phyloP scores from a whole-genome alignment of 2,329 filamentous ascomycete genomes.

The Xylaria sp. region DNA sequence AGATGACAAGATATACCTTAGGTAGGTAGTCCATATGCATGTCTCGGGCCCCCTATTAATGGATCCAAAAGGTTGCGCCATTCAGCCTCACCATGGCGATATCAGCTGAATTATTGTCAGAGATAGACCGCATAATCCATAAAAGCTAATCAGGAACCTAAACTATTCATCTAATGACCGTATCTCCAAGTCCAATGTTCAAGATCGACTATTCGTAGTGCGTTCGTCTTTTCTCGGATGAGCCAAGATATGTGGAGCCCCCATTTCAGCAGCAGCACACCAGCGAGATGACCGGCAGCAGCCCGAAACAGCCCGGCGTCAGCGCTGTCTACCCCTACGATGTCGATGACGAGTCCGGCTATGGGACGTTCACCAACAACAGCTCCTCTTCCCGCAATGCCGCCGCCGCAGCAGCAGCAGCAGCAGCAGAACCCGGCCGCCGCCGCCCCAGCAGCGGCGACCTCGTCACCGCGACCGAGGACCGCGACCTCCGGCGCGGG shows the following conservation, averaged over 20 bases:
- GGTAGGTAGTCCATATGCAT: too few relatives aligned
- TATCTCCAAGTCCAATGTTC: neutral
- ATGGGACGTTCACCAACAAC: neutral
- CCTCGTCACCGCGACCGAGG: constrained; percentile 52
- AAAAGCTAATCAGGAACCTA: neutral
- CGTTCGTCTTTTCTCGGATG: neutral
- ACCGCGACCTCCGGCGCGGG: constrained; percentile 50
- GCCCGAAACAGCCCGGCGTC: neutral
- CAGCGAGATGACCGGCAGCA: neutral
- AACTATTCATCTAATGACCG: neutral
- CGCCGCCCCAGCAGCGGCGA: too few relatives aligned
- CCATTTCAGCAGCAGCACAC: neutral
- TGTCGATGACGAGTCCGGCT: neutral
- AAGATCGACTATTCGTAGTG: neutral
- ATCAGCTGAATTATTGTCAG: neutral
- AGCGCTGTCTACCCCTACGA: neutral
- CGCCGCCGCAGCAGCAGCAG: too few relatives aligned
- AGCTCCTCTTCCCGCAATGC: too few relatives aligned
- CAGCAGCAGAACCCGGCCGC: too few relatives aligned
- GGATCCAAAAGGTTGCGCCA: neutral
- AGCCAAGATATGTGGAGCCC: neutral
- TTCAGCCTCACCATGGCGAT: neutral
- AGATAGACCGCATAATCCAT: neutral
- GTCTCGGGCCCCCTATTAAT: too few relatives aligned
- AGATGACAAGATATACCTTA: too few relatives aligned